A percentile compares a stretch with the other conserved stretches of the same genome.
These are phyloP conservation scores for Coemansia pectinata DNA, from an alignment of 192 early-diverging fungal species.

Conservation along the genomic window DNA sequence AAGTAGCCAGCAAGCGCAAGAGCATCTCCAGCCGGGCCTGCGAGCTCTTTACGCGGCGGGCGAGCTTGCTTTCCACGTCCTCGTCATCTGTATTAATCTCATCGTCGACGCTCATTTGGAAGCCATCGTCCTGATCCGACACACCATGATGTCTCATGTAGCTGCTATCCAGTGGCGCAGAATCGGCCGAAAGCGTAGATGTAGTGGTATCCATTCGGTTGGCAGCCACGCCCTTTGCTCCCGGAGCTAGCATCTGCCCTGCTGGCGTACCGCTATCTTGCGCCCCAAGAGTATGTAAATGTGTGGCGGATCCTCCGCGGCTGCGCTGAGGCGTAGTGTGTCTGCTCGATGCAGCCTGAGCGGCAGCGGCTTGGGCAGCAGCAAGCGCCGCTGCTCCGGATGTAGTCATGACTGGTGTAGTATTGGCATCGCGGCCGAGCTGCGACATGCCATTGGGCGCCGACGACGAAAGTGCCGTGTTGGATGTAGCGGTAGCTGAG, in stretches of 20 bases:
- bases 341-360: slow-evolving; percentile 30
- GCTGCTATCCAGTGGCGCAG: background rate
- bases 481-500: background rate
- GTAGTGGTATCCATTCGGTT: slow-evolving; percentile 24
- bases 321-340: slow-evolving; percentile 52
- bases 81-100: slow-evolving; percentile 14
- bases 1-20: slow-evolving; percentile 35
- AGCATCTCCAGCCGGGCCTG: slow-evolving; percentile 40
- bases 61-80: slow-evolving; percentile 39
- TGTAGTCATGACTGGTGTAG: slow-evolving; percentile 52
- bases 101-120: slow-evolving; percentile 36
- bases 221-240: background rate
- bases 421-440: slow-evolving; percentile 1
- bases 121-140: slow-evolving; percentile 1
- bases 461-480: background rate
- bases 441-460: background rate
- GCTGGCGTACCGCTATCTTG: background rate
- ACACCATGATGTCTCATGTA: background rate
- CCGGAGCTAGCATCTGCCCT: background rate
- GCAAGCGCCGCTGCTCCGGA: slow-evolving; percentile 51
- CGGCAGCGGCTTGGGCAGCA: slow-evolving; percentile 44
- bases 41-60: slow-evolving; percentile 29
- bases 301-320: slow-evolving; percentile 35
- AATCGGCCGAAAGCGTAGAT: background rate
- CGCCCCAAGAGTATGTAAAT: slow-evolving; percentile 8